Conservation (phyloP, 345 rosid genomes). For the Euphorbia pulcherrima region DNA sequence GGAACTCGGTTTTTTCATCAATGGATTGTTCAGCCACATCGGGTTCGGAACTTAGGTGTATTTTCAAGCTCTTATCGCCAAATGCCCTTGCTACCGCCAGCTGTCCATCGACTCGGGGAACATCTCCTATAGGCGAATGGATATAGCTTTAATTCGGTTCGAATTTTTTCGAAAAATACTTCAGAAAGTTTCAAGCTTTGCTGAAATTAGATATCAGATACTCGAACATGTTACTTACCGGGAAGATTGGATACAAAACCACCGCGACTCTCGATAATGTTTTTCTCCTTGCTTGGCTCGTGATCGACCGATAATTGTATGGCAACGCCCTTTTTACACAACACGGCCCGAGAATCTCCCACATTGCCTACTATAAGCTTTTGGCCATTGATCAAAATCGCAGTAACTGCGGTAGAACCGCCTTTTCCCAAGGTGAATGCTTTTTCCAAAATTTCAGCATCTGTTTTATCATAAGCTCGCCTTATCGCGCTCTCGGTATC, state of each 20-base stretch:
- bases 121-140: conserved; percentile 54
- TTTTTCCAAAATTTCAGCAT: conserved; percentile 55
- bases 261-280: conserved; percentile 60
- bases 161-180: not conserved
- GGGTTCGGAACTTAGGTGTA: conserved; percentile 87
- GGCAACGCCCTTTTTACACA: conserved; percentile 57
- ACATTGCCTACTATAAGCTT: conserved; percentile 77
- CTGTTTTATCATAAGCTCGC: conserved; percentile 66
- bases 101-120: conserved; percentile 88
- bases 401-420: conserved; percentile 91
- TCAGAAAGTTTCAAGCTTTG: not conserved
- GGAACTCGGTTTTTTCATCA: conserved; percentile 43
- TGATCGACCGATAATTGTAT: conserved; percentile 74
- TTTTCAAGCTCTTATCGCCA: conserved; percentile 77
- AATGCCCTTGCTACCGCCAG: conserved; percentile 91
- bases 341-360: conserved; percentile 89
- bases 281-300: conserved; percentile 74
- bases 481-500: conserved; percentile 56
- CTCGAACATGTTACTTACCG: conserved; percentile 31
- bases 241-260: conserved; percentile 87
- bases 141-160: not conserved
- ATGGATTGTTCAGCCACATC: conserved; percentile 41
- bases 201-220: not conserved
- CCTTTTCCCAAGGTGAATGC: conserved; percentile 63
- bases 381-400: conserved; percentile 66